These are phyloP conservation scores for Fusarium tricinctum DNA, from an alignment of 2,329 filamentous ascomycete genomes.

Conservation along the genomic window DNA sequence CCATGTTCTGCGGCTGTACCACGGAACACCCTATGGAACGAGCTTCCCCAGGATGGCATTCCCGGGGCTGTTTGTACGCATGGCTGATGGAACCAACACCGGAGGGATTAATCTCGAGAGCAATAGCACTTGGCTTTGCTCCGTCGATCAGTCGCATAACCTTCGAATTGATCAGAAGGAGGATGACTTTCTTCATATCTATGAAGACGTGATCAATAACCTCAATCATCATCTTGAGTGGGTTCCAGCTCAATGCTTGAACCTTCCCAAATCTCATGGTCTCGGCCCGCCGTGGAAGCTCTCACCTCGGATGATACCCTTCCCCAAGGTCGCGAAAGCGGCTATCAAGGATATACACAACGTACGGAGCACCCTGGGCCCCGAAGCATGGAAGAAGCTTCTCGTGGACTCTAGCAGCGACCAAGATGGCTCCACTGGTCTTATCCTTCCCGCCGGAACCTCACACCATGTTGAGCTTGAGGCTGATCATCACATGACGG, in stretches of 20 bases:
- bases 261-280: neutral
- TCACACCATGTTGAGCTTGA: neutral
- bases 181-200: slow-evolving; percentile 14
- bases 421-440: no score
- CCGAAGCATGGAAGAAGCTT: neutral
- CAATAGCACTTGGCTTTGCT: neutral
- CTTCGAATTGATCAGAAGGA: neutral
- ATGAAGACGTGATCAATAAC: neutral
- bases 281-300: neutral
- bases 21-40: neutral
- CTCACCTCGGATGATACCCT: neutral
- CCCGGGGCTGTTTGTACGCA: no score
- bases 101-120: neutral
- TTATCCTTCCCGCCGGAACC: no score
- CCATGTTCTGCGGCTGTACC: slow-evolving; percentile 1
- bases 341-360: neutral
- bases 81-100: neutral
- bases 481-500: neutral
- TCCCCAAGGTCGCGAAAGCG: neutral
- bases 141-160: neutral
- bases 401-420: no score
- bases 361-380: neutral
- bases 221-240: neutral
- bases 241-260: neutral
- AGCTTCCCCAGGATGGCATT: slow-evolving; percentile 1